Evolutionary conservation across 2,329 filamentous ascomycete genomes (phyloP), one percentile per base, ranked within the genome.

Genomic region (Cladosporium phlei): DNA sequence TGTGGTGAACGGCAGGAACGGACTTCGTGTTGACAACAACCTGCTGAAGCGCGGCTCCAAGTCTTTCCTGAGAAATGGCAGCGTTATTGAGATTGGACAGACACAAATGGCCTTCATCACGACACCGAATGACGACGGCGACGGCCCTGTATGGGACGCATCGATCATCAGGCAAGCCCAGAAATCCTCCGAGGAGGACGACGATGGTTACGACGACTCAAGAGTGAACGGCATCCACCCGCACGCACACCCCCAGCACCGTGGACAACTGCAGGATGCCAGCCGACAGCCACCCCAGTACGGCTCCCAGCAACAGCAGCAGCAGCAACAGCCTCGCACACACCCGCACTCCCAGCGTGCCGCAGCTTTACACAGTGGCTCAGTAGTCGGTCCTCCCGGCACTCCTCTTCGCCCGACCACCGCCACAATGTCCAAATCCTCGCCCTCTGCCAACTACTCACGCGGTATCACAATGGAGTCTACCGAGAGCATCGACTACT

Each of bases 21-120:
- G 90, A 21, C 78, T 95, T 37, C 88, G 87, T 59, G 74, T 97
- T 17, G 88, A 98, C 64, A 87, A 88, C 51, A 69, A 71, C 40
- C 72, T 78, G 16, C 70, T 94, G 47, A 86, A 85, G 59, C 76
- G 83, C 42, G 84, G 85, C 10, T 71, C 77, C 29, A 76, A 80
- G 27, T 77, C 80, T 25, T 71, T 79, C 22, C 76, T 98, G 20
- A 80, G 81, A 32, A 95, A 90, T 59, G 93, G 93, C 48, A 84
- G 91, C 63, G 88, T 97, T 33, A 83, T 98, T 48, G 89, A 95
- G 61, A 87, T 97, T 61, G 86, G 85, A 58, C 87, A 87, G 44
- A 86, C 93, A 1, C 91, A 98, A 71, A 98, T 98, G 93, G 91
- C 97, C 75, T 98, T 98, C 67, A 88, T 96, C 38, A 79, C 95